Conservation (phyloP, 306 rosid genomes). For the Cyamopsis tetragonoloba region DNA sequence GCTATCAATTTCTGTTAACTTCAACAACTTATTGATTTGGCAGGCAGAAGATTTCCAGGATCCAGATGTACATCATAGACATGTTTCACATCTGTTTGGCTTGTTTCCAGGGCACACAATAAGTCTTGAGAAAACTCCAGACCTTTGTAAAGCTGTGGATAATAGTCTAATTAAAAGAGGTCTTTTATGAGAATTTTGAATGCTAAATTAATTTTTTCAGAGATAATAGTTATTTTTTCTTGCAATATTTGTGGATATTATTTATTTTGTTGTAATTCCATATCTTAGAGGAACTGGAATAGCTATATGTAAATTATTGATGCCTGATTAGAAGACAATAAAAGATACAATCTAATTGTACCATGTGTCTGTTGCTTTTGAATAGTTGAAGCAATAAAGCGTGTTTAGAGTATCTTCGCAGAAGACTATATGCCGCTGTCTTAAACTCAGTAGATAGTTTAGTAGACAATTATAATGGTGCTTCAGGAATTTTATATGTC, state of each 20-base stretch:
- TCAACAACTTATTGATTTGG: constrained; percentile 1
- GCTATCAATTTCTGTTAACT: constrained; percentile 14
- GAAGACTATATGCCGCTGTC: neutral
- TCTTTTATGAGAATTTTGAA: constrained; percentile 29
- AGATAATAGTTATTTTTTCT: constrained; percentile 9
- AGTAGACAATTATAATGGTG: neutral
- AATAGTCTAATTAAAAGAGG: constrained; percentile 77
- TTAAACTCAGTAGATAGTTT: neutral
- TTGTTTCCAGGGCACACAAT: constrained; percentile 90
- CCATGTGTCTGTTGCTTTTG: neutral
- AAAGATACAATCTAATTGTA: neutral
- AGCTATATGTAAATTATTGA: neutral
- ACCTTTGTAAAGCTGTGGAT: constrained; percentile 70
- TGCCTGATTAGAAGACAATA: constrained; percentile 9
- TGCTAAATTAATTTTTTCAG: constrained; percentile 1
- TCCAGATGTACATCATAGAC: constrained; percentile 78
- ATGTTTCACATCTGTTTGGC: constrained; percentile 82
- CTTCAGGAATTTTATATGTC: neutral
- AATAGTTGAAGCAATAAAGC: neutral
- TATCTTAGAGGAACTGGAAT: neutral
- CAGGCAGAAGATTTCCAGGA: constrained; percentile 89
- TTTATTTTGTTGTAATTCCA: neutral
- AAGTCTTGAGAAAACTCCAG: constrained; percentile 63
- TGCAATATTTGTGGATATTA: neutral
- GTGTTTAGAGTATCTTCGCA: neutral